Percentiles rank a stretch among this genome's conserved stretches.
These are phyloP conservation scores for Andrographis paniculata DNA, from an alignment of 305 asterid species.

Conservation along the genomic window DNA sequence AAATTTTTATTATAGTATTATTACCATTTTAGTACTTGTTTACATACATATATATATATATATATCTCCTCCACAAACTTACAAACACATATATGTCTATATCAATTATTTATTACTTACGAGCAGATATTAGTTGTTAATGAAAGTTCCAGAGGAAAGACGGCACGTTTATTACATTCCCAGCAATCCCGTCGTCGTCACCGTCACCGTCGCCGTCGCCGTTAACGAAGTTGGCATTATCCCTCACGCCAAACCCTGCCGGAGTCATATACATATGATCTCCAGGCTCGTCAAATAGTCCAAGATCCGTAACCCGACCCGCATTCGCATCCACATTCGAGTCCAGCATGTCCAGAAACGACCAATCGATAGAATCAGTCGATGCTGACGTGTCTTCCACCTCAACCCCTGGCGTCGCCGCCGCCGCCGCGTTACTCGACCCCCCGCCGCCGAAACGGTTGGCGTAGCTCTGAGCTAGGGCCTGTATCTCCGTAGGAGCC, in stretches of 20 bases:
- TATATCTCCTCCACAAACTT: no score
- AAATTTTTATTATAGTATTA: no score
- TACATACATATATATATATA: no score
- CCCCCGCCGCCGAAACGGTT: constrained; percentile 8
- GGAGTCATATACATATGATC: constrained; percentile 20
- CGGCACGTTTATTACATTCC: constrained; percentile 12
- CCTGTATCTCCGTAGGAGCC: constrained; percentile 28
- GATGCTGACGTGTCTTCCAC: constrained; percentile 16
- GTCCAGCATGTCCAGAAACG: constrained; percentile 30
- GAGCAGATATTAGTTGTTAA: no score
- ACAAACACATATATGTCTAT: no score
- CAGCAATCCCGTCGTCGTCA: constrained; percentile 13
- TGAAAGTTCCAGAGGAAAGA: constrained; percentile 37
- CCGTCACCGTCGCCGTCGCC: constrained; percentile 13
- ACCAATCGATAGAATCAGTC: constrained; percentile 36
- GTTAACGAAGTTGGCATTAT: background rate
- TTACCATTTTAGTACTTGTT: no score
- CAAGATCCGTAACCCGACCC: constrained; percentile 25
- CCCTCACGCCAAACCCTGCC: constrained; percentile 1
- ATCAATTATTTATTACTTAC: no score
- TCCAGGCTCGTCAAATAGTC: constrained; percentile 31
- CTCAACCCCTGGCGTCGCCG: background rate
- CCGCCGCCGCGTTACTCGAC: constrained; percentile 5
- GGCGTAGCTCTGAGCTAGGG: constrained; percentile 38
- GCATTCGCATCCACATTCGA: constrained; percentile 1